Evolutionary conservation across 768 basidiomycete genomes (phyloP).

Genomic region (Kwoniella dendrophila): DNA sequence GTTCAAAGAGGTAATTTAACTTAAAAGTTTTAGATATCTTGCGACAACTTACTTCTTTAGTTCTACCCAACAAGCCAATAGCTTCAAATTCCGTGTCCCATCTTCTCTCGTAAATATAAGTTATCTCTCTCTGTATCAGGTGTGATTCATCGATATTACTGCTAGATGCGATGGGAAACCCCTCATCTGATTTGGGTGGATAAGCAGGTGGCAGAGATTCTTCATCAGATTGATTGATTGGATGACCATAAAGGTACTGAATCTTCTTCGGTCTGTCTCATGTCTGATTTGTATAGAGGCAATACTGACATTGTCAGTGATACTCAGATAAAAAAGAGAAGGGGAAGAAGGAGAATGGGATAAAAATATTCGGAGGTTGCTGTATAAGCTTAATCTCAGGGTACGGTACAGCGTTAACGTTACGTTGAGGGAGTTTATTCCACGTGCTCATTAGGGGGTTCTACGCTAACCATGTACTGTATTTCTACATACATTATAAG

Average conservation of each 20-base stretch:
- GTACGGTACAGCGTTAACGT: too few relatives aligned
- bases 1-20: too few relatives aligned
- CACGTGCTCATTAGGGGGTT: too few relatives aligned
- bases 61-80: slow-evolving; percentile 31
- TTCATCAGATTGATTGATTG: slow-evolving; percentile 2
- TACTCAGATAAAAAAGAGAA: not conserved
- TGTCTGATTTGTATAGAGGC: slow-evolving; percentile 2
- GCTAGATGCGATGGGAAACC: not conserved
- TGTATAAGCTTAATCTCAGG: too few relatives aligned
- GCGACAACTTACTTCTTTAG: slow-evolving; percentile 27
- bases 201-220: slow-evolving; percentile 1
- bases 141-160: slow-evolving; percentile 7
- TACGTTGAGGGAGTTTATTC: too few relatives aligned
- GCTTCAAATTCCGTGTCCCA: slow-evolving; percentile 28
- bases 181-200: slow-evolving; percentile 13
- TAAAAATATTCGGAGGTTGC: too few relatives aligned
- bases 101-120: slow-evolving; percentile 31
- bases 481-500: too few relatives aligned
- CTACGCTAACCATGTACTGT: too few relatives aligned
- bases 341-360: not conserved
- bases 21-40: too few relatives aligned
- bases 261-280: not conserved
- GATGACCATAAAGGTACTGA: not conserved
- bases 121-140: slow-evolving; percentile 18
- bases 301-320: slow-evolving; percentile 2